Base-by-base conservation (phyloP, 441 rosid species). In the Gossypium davidsonii region DNA sequence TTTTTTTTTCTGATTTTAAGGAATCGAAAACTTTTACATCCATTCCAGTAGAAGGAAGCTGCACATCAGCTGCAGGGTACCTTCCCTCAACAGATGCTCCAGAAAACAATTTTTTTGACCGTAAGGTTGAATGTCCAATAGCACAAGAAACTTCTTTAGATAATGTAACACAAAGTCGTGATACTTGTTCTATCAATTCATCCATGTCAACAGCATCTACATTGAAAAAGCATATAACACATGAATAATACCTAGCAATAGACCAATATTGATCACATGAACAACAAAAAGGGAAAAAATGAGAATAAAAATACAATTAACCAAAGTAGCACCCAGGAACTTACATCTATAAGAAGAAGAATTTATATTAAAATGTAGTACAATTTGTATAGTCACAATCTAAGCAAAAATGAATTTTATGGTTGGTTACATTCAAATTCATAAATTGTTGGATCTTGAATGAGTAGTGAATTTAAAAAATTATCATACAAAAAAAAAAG, bases 121-220 rank as follows among this genome's bases (percentile, higher is more conserved):
- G 70, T 72, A 74, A 78, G 63, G 60, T 71, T 49, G 74, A 63
- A 46, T 63, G 71, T 70, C 66, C 81, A 75, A 8, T 15, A 74
- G 65, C 63, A 74, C 34, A 49, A 66, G 83, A 72, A 69, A 78
- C 71, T 76, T 83, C 86, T 79, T 78, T 79, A 42, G 85, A 83
- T 79, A 88, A 84, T 73, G 80, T 77, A 82, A 89, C 83, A 73
- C 85, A 78, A 73, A 93, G 97, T 69, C 61, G 76, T 37, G 96
- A 90, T 75, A 88, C 85, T 81, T 87, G 84, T 74, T 89, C 89
- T 69, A 74, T 77, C 81, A 96, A 79, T 61, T 85, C 89, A 75
- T 90, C 97, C 73, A 89, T 72, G 76, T 77, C 78, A 74, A 88
- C 63, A 72, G 73, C 71, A 83, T 93, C 99, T 96, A 81, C 67